These are phyloP conservation scores for Euphorbia celastroides DNA, from an alignment of 441 rosid genomes.

Conservation along the genomic window DNA sequence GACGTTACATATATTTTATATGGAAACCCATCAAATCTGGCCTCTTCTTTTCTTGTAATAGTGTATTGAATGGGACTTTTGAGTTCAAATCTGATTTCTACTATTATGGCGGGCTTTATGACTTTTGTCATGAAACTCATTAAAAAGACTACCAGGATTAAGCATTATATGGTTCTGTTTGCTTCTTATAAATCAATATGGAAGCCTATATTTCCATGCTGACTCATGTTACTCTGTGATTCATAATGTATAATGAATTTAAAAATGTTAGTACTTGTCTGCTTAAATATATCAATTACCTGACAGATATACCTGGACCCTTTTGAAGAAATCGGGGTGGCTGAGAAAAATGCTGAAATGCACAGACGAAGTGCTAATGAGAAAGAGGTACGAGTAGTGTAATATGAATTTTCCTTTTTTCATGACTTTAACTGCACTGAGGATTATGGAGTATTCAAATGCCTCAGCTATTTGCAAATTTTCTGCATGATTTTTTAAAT, in stretches of 20 bases:
- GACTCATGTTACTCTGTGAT: not conserved
- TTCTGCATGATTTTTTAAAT: not conserved
- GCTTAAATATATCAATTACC: conserved; percentile 12
- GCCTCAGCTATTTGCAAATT: not conserved
- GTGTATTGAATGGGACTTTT: not conserved
- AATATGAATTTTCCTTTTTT: not conserved
- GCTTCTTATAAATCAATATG: not conserved
- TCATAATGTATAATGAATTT: not conserved
- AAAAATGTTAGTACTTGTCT: not conserved
- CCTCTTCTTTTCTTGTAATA: not conserved
- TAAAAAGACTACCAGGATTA: not conserved
- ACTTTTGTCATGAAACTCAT: not conserved
- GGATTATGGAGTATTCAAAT: not conserved
- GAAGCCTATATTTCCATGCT: not conserved
- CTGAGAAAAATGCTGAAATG: conserved; percentile 65
- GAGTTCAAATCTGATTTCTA: not conserved
- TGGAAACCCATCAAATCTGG: not conserved
- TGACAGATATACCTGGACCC: conserved; percentile 73
- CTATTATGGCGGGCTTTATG: not conserved
- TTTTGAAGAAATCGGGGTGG: conserved; percentile 73
- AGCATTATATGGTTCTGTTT: not conserved
- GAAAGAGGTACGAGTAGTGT: conserved; percentile 55
- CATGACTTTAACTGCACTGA: not conserved
- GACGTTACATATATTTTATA: not conserved
- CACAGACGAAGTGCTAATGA: conserved; percentile 93